Base-by-base conservation (phyloP, 371 early-diverging fungal species). In the Mortierella sp. region DNA sequence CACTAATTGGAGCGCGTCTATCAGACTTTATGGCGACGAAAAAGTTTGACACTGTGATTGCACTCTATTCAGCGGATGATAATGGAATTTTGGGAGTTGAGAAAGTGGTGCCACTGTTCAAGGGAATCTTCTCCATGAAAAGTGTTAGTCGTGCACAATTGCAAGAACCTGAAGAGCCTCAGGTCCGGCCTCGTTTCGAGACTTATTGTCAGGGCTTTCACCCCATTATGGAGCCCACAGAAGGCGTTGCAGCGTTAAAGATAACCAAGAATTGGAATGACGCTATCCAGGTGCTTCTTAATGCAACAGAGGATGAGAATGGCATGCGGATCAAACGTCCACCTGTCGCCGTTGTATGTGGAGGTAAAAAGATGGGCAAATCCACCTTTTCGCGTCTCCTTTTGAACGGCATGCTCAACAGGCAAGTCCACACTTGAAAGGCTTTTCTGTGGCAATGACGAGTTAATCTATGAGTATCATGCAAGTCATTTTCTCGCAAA, bases 291-390 rank as follows among this genome's bases (percentile, higher is more conserved):
- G 50, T 60, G 15, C 55, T 84, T 25, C 57, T 83, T 9, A 51
- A 66, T 19, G 23, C 72, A 6, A 77, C 79, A 4, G 37, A 56
- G 9, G 66, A 66, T 46, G 64, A 65, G 30, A 59, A 77, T 62
- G 55, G 74, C 23, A 57, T 56, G 14, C 25, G 45, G 28, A 63
- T 66, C 60, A 60, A 75, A 57, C 16, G 58, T 15, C 84, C 84
- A 0, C 76, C 85, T 16, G 84, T 90, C 0, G 70, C 84, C 1
- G 82, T 90, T 6, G 84, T 91, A 1, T 88, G 91, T 45, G 94
- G 95, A 9, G 85, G 83, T 37, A 91, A 89, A 67, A 89, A 92
- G 63, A 84, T 86, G 66, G 96, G 96, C 18, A 96, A 96, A 83
- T 94, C 94, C 0, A 92, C 93, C 0, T 89, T 90, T 53, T 72